phyloP scores from a whole-genome alignment of 441 rosid genomes.

The Pelargonium cotyledonis region DNA sequence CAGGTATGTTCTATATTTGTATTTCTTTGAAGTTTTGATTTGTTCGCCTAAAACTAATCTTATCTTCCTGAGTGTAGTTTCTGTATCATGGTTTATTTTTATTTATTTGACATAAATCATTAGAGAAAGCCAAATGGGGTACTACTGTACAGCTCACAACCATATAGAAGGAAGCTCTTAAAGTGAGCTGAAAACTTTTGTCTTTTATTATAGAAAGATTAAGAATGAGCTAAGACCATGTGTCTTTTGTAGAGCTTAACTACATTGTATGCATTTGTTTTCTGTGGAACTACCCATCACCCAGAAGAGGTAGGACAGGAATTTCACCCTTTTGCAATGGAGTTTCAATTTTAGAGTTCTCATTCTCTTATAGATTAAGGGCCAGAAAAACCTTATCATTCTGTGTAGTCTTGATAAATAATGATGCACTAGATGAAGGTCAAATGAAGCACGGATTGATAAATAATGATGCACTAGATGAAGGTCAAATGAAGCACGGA shows the following conservation, averaged over 20 bases:
- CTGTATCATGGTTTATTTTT: background rate
- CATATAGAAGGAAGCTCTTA: background rate
- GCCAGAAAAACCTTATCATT: background rate
- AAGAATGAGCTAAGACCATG: background rate
- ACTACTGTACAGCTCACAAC: background rate
- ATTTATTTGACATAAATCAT: background rate
- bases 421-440: background rate
- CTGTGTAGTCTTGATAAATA: background rate
- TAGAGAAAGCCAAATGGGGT: background rate
- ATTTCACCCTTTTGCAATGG: background rate
- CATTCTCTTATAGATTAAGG: background rate
- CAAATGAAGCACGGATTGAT: background rate
- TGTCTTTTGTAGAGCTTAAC: background rate
- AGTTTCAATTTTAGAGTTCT: background rate
- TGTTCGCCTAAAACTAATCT: constrained; percentile 7
- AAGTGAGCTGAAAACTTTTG: background rate
- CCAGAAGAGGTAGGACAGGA: background rate
- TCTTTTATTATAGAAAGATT: background rate
- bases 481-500: background rate
- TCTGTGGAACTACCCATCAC: background rate
- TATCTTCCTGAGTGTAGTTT: constrained; percentile 5
- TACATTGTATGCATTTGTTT: background rate
- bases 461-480: background rate
- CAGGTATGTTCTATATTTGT: constrained; percentile 46
- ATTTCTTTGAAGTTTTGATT: constrained; percentile 7